A percentile compares a stretch with the other conserved stretches of the same genome.
These are phyloP conservation scores for Avicennia marina DNA, from an alignment of 257 asterid genomes.

Conservation along the genomic window DNA sequence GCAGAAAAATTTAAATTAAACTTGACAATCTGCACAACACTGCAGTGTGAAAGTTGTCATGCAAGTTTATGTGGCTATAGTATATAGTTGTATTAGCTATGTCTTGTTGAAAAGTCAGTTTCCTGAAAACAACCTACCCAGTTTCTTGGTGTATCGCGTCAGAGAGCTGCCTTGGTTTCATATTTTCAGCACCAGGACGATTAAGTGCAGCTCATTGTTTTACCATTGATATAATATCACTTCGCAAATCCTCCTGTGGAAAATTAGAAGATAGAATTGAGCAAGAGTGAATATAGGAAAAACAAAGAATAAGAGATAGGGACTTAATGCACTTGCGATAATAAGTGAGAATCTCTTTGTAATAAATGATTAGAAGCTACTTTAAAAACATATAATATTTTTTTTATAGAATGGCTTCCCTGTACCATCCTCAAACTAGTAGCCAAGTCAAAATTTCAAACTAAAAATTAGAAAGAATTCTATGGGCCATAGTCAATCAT, in stretches of 20 bases:
- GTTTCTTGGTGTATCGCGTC: constrained; percentile 92
- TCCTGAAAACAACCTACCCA: constrained; percentile 45
- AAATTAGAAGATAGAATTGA: constrained; percentile 8
- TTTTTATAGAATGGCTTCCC: no score
- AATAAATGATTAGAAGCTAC: no score
- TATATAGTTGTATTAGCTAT: background rate
- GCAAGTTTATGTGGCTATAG: background rate
- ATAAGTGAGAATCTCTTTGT: no score
- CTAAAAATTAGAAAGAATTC: no score
- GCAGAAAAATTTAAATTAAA: constrained; percentile 10
- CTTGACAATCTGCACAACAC: constrained; percentile 3
- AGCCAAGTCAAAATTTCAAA: no score
- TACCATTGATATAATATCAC: constrained; percentile 56
- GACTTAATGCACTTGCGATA: background rate
- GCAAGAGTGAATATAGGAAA: background rate
- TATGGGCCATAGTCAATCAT: no score
- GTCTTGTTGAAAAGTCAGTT: background rate
- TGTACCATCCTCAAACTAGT: no score
- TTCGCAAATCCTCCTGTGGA: constrained; percentile 64
- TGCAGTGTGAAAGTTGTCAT: background rate
- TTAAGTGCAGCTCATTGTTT: constrained; percentile 66
- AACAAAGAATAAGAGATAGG: background rate
- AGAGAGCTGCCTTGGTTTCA: constrained; percentile 93
- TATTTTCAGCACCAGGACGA: constrained; percentile 68
- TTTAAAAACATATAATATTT: no score